phyloP scores from a whole-genome alignment of 2,329 filamentous ascomycete species.

The Colletotrichum simmondsii region DNA sequence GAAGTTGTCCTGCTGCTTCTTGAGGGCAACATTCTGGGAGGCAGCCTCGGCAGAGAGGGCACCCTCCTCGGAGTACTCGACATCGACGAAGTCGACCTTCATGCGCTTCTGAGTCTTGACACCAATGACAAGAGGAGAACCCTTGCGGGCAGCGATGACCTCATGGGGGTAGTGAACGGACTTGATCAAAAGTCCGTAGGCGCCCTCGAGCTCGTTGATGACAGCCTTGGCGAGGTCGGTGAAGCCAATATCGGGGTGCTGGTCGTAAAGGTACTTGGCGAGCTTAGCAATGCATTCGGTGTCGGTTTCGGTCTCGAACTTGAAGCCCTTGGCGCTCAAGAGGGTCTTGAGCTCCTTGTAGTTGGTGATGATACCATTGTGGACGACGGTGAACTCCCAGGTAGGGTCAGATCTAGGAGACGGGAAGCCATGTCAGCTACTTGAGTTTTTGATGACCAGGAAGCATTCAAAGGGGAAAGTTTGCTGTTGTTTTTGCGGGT shows the following conservation, averaged over 20 bases:
- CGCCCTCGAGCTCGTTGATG: slow-evolving; percentile 97
- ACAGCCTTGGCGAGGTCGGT: slow-evolving; percentile 96
- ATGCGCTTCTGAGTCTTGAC: slow-evolving; percentile 98
- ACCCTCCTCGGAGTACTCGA: slow-evolving; percentile 93
- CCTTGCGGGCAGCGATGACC: slow-evolving; percentile 97
- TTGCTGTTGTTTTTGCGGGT: slow-evolving; percentile 10
- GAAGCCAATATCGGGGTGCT: slow-evolving; percentile 94
- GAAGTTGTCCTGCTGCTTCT: slow-evolving; percentile 82
- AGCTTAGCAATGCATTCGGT: slow-evolving; percentile 99
- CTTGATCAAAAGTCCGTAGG: slow-evolving; percentile 97
- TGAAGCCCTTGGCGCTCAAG: slow-evolving; percentile 93
- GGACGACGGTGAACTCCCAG: slow-evolving; percentile 97
- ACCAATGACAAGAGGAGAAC: slow-evolving; percentile 96
- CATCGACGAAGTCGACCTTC: slow-evolving; percentile 99
- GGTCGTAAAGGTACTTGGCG: slow-evolving; percentile 96
- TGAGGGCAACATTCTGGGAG: slow-evolving; percentile 95
- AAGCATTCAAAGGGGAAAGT: neutral
- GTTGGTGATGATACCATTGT: slow-evolving; percentile 99
- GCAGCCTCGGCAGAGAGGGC: slow-evolving; percentile 92
- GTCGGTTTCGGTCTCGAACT: slow-evolving; percentile 99
- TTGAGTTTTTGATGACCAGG: slow-evolving; percentile 23
- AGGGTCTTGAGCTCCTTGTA: slow-evolving; percentile 99
- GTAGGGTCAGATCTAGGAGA: slow-evolving; percentile 82
- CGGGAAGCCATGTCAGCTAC: slow-evolving; percentile 29
- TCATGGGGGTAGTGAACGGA: slow-evolving; percentile 98